phyloP scores from a whole-genome alignment of 202 grass and related monocot species.

The Panicum virgatum region DNA sequence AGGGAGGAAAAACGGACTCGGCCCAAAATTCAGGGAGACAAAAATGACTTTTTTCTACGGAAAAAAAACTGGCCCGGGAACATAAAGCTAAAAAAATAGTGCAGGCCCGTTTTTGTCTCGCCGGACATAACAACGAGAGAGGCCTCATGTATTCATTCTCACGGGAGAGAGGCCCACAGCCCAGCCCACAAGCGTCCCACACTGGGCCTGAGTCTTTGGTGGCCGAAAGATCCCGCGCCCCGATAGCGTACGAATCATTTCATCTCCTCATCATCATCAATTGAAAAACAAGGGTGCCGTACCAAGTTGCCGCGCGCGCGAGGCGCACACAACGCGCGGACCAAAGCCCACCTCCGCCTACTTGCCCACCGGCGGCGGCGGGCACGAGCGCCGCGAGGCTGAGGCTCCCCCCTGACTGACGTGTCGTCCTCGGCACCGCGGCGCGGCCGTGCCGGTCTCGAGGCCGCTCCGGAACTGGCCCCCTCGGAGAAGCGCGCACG shows the following conservation, averaged over 20 bases:
- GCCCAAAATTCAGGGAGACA: no score
- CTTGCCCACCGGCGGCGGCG: not conserved
- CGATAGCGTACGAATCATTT: not conserved
- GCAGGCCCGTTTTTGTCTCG: no score
- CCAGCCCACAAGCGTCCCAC: not conserved
- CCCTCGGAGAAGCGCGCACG: not conserved
- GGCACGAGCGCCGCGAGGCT: not conserved
- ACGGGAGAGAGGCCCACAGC: not conserved
- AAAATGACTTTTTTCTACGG: no score
- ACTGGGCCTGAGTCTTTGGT: not conserved
- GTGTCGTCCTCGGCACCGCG: not conserved
- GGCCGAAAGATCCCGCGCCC: slow-evolving; percentile 3
- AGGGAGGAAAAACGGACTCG: no score
- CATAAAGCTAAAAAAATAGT: no score
- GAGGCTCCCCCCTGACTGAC: not conserved
- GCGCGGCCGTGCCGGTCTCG: not conserved
- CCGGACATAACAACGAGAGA: no score
- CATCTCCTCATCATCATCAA: no score
- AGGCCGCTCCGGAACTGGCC: slow-evolving; percentile 14
- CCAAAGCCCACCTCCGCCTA: not conserved
- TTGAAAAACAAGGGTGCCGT: not conserved
- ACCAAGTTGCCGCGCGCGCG: not conserved
- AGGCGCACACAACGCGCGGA: not conserved
- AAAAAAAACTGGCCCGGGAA: not conserved
- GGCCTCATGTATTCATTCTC: no score